Base-by-base conservation (phyloP, 495 filamentous ascomycete species). In the Penicillium desertorum region DNA sequence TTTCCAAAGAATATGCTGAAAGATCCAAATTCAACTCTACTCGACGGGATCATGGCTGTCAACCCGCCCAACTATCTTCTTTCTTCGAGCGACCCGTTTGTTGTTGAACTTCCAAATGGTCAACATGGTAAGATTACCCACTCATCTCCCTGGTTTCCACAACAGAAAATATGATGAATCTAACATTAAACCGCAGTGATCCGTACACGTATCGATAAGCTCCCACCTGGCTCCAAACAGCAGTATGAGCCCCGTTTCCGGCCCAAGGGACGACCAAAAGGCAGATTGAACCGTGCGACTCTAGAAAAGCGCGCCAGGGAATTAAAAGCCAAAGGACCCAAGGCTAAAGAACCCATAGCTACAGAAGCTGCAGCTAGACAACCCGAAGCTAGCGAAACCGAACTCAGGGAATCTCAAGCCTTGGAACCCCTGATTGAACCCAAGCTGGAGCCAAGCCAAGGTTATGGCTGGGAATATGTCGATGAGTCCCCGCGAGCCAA, bases 1-100 rank as follows among this genome's bases (percentile, higher is more conserved):
- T 57, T 71, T 5, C 56, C 59, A 17, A 61, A 62, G 16, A 64
- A 76, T 36, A 17, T 79, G 14, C 44, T 76, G 27, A 75, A 69
- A 45, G 67, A 76, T 43, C 79, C 79, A 19, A 67, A 77, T 51
- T 73, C 75, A 10, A 80, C 72, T 48, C 67, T 85, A 11, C 64
- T 67, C 3, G 77, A 83, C 48, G 79, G 79, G 32, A 61, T 76
- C 3, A 46, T 54, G 14, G 60, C 58, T 22, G 63, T 49, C 44
- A 72, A 72, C 16, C 71, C 73, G 4, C 30, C 58, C 25, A 62
- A 71, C 22, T 76, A 77, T 49, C 45, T 61, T 29, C 41, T 58
- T n/a, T 71, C 73, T 16, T 66, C 54, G 30, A 71, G 62, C 29
- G 77, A 80, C 37, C 69, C 70, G 14, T 49, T 66, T 41, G 64